Evolutionary conservation across 1,284 basidiomycete genomes (phyloP).

Genomic region (Microbotryum violaceum): DNA sequence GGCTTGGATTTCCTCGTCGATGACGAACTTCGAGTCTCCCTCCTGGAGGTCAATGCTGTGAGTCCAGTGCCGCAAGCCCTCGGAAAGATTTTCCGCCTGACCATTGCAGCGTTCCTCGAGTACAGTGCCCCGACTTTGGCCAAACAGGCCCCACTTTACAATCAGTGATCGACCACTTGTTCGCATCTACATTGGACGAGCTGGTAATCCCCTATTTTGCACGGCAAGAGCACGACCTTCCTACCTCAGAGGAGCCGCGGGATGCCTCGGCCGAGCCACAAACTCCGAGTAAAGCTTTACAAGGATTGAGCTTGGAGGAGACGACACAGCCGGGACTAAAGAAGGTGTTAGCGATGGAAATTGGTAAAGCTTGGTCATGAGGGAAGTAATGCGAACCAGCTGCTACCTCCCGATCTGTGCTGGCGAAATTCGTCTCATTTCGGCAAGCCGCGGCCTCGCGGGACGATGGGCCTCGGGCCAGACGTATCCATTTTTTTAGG

Average conservation of each 20-base stretch:
- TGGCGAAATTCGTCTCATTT: too few relatives aligned
- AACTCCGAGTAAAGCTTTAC: constrained; percentile 5
- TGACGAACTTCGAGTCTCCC: constrained; percentile 55
- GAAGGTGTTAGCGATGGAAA: constrained; percentile 21
- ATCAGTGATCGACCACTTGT: constrained; percentile 41
- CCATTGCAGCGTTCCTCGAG: constrained; percentile 1
- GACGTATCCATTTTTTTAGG: too few relatives aligned
- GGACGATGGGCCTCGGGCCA: too few relatives aligned
- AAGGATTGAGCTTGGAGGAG: constrained; percentile 5
- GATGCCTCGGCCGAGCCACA: not conserved
- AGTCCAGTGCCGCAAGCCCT: not conserved
- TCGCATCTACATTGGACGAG: constrained; percentile 13
- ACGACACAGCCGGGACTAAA: constrained; percentile 7
- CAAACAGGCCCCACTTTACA: constrained; percentile 77
- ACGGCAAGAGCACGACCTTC: not conserved
- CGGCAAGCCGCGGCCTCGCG: too few relatives aligned
- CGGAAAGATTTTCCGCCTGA: not conserved
- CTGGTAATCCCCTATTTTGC: constrained; percentile 22
- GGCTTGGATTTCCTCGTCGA: constrained; percentile 82
- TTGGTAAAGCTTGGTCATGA: constrained; percentile 20
- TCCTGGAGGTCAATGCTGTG: constrained; percentile 80
- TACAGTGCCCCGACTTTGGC: constrained; percentile 80
- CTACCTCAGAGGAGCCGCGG: not conserved
- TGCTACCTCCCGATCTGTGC: too few relatives aligned
- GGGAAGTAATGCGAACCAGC: too few relatives aligned